These are phyloP conservation scores for Phialophora tarda DNA, from an alignment of 2,329 filamentous ascomycete species.

Conservation along the genomic window DNA sequence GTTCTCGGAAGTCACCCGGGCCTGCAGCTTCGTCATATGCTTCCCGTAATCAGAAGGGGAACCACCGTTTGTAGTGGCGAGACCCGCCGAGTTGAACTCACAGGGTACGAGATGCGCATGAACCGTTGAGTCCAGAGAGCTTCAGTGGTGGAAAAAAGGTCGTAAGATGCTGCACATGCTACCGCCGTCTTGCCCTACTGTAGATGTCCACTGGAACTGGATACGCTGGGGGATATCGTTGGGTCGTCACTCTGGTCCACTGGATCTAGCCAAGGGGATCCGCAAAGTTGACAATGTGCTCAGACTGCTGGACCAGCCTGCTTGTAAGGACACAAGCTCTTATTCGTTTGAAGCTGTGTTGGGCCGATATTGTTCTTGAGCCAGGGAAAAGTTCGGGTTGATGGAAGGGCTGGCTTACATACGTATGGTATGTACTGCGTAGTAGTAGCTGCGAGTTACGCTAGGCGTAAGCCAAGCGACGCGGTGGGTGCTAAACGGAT, in stretches of 20 bases:
- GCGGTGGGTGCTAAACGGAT: not conserved
- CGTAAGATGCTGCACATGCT: conserved; percentile 2
- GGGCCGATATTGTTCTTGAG: not conserved
- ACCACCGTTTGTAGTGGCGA: not conserved
- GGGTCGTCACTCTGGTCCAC: not conserved
- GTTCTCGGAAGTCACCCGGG: conserved; percentile 12
- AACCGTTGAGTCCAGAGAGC: not conserved
- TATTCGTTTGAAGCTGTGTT: conserved; percentile 15
- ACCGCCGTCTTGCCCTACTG: not conserved
- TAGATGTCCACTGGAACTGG: not conserved
- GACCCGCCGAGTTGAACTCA: not conserved
- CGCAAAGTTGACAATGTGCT: conserved; percentile 19
- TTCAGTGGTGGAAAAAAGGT: not conserved
- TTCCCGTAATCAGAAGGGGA: not conserved
- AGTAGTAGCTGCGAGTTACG: not conserved
- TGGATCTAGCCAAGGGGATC: conserved; percentile 5
- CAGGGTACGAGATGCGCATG: not conserved
- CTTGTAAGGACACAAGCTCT: not conserved
- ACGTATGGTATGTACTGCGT: too few species aligned
- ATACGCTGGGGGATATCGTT: conserved; percentile 3
- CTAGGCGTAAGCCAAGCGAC: conserved; percentile 3
- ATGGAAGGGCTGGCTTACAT: not conserved
- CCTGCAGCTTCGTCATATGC: conserved; percentile 7
- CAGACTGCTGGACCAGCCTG: conserved; percentile 18
- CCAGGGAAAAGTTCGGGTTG: conserved; percentile 18